Percentiles rank a stretch among this genome's conserved stretches.
Evolutionary conservation across 2,329 filamentous ascomycete genomes (phyloP).

Genomic region (Colletotrichum scovillei): DNA sequence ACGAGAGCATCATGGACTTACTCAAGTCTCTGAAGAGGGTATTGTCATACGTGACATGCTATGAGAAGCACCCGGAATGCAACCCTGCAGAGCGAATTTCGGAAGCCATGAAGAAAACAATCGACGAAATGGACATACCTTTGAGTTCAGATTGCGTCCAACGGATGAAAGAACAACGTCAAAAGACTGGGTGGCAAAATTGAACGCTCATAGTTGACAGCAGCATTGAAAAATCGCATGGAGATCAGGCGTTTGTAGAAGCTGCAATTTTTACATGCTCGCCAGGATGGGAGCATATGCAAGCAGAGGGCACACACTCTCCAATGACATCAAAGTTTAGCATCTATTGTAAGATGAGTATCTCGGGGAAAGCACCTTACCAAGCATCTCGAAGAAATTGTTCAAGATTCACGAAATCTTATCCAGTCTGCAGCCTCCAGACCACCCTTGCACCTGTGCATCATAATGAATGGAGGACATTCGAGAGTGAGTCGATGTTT

Average conservation of each 20-base stretch:
- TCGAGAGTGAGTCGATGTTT: no score
- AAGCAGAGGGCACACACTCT: no score
- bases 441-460: no score
- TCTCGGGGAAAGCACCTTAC: accelerated
- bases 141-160: background rate
- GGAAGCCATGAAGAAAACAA: slow-evolving; percentile 17
- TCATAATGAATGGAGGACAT: no score
- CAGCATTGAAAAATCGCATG: background rate
- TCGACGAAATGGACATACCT: slow-evolving; percentile 7
- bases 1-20: slow-evolving; percentile 27
- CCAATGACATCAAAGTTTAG: no score
- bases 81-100: slow-evolving; percentile 15
- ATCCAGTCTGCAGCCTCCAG: no score
- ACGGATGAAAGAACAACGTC: slow-evolving; percentile 22
- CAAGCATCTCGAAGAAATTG: no score
- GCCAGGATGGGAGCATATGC: no score
- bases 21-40: slow-evolving; percentile 28
- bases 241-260: background rate
- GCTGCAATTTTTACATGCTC: no score
- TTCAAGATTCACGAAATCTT: no score
- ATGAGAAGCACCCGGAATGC: slow-evolving; percentile 27
- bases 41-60: slow-evolving; percentile 23
- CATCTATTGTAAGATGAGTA: no score
- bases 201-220: background rate
- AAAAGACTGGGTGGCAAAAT: slow-evolving; percentile 8